Conservation (phyloP, 1,284 basidiomycete genomes). For the Pisolithus thermaeus region DNA sequence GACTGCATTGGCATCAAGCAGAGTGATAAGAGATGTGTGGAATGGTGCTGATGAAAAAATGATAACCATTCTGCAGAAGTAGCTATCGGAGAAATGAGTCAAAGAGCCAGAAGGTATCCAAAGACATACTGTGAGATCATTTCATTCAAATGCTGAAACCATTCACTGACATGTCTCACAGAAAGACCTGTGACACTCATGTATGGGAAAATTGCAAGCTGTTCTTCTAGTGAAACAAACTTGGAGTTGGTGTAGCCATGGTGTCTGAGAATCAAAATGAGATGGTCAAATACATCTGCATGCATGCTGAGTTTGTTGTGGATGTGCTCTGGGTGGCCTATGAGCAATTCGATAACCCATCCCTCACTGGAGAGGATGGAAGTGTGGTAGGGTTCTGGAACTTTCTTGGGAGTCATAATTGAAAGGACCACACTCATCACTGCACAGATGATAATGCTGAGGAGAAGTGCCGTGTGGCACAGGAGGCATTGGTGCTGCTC, state of each 20-base stretch:
- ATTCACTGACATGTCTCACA: conserved; percentile 8
- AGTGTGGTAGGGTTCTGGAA: conserved; percentile 9
- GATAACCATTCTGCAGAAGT: no score
- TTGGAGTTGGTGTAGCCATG: conserved; percentile 1
- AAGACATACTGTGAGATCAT: conserved; percentile 9
- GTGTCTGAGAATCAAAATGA: background rate
- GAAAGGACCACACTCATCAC: no score
- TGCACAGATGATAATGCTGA: no score
- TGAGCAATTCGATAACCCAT: conserved; percentile 16
- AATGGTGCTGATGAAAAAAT: no score
- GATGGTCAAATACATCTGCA: conserved; percentile 1
- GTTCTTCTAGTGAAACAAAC: conserved; percentile 9
- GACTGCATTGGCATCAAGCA: no score
- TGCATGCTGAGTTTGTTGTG: conserved; percentile 11
- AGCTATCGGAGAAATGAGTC: no score
- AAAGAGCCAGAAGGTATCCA: no score
- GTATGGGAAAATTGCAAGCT: conserved; percentile 17
- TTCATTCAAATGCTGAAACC: conserved; percentile 16
- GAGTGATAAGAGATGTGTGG: no score
- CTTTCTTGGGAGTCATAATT: no score
- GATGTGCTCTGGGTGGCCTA: conserved; percentile 15
- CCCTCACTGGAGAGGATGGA: conserved; percentile 11
- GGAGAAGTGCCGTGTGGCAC: no score
- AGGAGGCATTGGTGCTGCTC: no score
- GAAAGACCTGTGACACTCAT: conserved; percentile 8